These are phyloP conservation scores for Cornus kousa DNA, from an alignment of 148 eudicot species.

Conservation along the genomic window DNA sequence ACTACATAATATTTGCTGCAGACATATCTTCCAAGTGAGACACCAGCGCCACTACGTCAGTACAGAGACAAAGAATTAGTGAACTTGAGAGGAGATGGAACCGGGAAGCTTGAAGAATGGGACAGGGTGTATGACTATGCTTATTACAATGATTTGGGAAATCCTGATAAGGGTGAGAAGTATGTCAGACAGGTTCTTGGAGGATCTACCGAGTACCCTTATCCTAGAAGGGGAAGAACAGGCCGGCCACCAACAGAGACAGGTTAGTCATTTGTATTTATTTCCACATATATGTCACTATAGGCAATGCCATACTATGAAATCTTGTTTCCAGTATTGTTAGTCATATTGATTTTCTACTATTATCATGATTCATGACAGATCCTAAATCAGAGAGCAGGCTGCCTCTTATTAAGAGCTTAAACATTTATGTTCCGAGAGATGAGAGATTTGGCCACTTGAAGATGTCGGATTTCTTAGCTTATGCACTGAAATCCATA, in stretches of 20 bases:
- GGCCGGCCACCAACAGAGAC: slow-evolving; percentile 61
- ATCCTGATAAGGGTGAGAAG: slow-evolving; percentile 63
- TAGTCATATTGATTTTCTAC: not conserved
- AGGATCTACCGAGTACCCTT: slow-evolving; percentile 69
- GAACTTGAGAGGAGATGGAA: slow-evolving; percentile 61
- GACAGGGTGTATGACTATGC: slow-evolving; percentile 93
- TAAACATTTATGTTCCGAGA: slow-evolving; percentile 73
- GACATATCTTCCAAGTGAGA: slow-evolving; percentile 64
- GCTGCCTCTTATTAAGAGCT: slow-evolving; percentile 52
- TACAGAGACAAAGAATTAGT: slow-evolving; percentile 63
- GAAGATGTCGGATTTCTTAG: slow-evolving; percentile 70
- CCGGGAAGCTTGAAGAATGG: slow-evolving; percentile 71
- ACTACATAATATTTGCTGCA: slow-evolving; percentile 15
- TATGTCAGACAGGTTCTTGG: slow-evolving; percentile 69
- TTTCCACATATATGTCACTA: not conserved
- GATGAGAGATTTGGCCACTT: slow-evolving; percentile 76
- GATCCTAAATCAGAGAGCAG: slow-evolving; percentile 76
- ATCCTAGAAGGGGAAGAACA: slow-evolving; percentile 83
- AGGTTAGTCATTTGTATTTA: slow-evolving; percentile 32
- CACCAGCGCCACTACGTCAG: slow-evolving; percentile 47
- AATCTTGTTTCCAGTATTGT: too few species aligned
- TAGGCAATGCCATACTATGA: too few species aligned
- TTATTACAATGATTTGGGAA: slow-evolving; percentile 76
- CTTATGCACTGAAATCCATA: slow-evolving; percentile 53
- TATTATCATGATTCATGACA: slow-evolving; percentile 16